Evolutionary conservation across 805 yeast genomes (phyloP), one percentile per base, ranked within the genome.

Genomic region (Wickerhamomyces chambardii): DNA sequence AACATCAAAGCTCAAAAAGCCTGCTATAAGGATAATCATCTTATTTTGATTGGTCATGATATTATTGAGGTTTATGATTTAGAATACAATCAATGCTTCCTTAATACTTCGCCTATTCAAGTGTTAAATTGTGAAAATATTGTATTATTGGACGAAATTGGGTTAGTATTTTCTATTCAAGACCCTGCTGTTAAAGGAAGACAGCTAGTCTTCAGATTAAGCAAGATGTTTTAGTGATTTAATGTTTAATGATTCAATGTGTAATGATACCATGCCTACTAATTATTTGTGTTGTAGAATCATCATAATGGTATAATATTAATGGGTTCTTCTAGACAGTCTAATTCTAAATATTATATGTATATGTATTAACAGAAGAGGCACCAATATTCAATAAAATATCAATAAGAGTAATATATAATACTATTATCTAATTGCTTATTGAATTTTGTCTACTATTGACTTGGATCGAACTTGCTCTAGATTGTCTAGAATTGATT

Each of bases 41-140:
- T 78, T 36, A 51, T 77, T 7, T 53, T 81, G 5, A 67, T 75
- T 21, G 75, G 80, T 29, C 76, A 77, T 16, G 86, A 82, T 43
- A 68, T 78, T 32, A 64, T 84, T 8, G 95, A 85, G 48, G 65
- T 85, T 3, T 75, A 87, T 62, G 67, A 75, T 26, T 59, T 80
- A 18, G 68, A 69, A 31, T 69, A 64, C 40, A 55, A 58, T 34
- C 65, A 66, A 15, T 56, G 56, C 2, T 48, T 64, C 35, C 42
- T 51, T 18, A 51, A 53, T 27, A 44, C 64, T 17, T 69, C 68
- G 26, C 69, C 80, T 11, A 63, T 71, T 17, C 95, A 85, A 51
- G 79, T 84, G 5, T 66, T 85, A 29, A 70, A 77, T 4, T 90
- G 90, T 17, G 80, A 78, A 50, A 84, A 75, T 44, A 70, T 84